Percentiles rank a stretch among this genome's conserved stretches.
Conservation (phyloP, 148 eudicot species). For the Vaccinium darrowii region DNA sequence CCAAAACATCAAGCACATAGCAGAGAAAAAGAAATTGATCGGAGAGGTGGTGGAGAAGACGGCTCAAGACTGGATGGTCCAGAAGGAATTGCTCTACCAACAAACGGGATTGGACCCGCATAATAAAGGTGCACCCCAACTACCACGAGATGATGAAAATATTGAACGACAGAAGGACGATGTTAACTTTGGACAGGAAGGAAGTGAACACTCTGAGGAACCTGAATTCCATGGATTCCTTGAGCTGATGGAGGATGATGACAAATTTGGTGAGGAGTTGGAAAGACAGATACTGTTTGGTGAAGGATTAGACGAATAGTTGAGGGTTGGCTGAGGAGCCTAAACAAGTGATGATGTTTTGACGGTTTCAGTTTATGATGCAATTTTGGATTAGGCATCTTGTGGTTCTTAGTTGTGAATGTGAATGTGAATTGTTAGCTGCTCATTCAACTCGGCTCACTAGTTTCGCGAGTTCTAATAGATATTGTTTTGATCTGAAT, state of each 20-base stretch:
- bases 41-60: constrained; percentile 56
- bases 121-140: constrained; percentile 12
- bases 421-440: neutral
- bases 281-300: constrained; percentile 30
- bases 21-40: constrained; percentile 43
- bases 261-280: constrained; percentile 30
- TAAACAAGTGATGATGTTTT: constrained; percentile 8
- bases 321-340: constrained; percentile 25
- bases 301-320: constrained; percentile 11
- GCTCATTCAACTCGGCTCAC: neutral
- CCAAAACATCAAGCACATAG: constrained; percentile 62
- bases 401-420: neutral
- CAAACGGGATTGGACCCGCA: constrained; percentile 34
- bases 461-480: neutral
- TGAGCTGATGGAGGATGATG: constrained; percentile 20
- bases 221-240: constrained; percentile 8
- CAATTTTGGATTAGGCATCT: neutral
- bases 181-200: constrained; percentile 14
- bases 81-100: constrained; percentile 52
- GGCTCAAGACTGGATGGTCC: constrained; percentile 52
- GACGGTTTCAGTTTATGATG: neutral
- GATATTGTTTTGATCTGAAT: neutral
- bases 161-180: neutral
- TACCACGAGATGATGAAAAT: constrained; percentile 9
- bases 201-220: neutral